phyloP scores from a whole-genome alignment of 2,329 filamentous ascomycete genomes.

The Fusarium sp. region DNA sequence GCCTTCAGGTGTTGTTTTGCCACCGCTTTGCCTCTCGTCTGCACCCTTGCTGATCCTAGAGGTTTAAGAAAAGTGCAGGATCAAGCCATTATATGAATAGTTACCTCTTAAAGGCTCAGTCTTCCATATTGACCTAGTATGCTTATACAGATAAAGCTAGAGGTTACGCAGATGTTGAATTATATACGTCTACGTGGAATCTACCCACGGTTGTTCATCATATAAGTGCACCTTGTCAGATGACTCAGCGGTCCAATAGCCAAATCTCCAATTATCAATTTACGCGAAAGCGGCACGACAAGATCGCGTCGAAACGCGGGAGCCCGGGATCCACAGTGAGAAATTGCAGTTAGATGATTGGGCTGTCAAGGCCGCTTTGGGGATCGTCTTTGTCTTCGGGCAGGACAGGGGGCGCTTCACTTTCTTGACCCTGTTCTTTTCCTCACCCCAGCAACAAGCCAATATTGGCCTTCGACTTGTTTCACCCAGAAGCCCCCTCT shows the following conservation, averaged over 20 bases:
- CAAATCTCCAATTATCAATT: conserved; percentile 32
- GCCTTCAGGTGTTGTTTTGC: neutral
- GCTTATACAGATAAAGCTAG: neutral
- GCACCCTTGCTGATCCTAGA: neutral
- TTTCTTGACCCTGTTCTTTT: conserved; percentile 3
- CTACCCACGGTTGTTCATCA: neutral
- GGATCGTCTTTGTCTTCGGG: conserved; percentile 9
- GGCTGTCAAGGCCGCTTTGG: neutral
- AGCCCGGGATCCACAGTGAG: conserved; percentile 7
- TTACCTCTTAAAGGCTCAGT: neutral
- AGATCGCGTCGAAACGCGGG: conserved; percentile 30
- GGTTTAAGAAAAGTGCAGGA: neutral
- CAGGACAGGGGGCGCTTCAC: conserved; percentile 8
- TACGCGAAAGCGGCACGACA: conserved; percentile 46
- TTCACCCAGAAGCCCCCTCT: conserved; percentile 18
- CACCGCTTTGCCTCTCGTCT: conserved; percentile 21
- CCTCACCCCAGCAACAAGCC: conserved; percentile 33
- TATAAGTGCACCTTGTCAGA: conserved; percentile 12
- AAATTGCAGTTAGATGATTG: conserved; percentile 21
- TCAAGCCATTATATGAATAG: neutral
- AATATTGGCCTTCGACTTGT: conserved; percentile 5
- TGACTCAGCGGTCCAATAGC: conserved; percentile 32
- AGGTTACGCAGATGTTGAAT: neutral
- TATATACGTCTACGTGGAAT: neutral
- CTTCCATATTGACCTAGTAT: neutral